Conservation (phyloP, 306 rosid species). For the Quercus suber region DNA sequence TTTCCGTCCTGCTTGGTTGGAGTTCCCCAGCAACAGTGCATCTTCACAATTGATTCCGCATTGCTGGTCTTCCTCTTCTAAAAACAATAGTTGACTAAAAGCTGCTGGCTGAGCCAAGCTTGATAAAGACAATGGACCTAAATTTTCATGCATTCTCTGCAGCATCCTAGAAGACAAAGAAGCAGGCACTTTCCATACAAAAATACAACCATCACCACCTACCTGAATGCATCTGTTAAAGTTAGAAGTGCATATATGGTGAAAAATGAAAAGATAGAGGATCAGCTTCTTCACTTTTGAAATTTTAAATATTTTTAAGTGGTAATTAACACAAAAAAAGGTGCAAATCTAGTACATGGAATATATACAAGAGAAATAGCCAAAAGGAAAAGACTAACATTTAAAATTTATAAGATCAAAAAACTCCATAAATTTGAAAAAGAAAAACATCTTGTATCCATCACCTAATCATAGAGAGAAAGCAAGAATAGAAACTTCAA, state of each 20-base stretch:
- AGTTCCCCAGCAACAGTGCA: constrained; percentile 20
- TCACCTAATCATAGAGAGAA: not conserved
- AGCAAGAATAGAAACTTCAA: not conserved
- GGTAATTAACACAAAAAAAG: not conserved
- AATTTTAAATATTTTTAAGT: not conserved
- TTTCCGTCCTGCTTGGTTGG: constrained; percentile 20
- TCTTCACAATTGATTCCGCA: constrained; percentile 21
- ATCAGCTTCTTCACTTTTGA: not conserved
- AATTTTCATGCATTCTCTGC: constrained; percentile 44
- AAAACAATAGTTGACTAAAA: constrained; percentile 25
- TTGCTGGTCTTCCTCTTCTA: constrained; percentile 33
- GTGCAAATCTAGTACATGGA: not conserved
- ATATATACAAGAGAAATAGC: not conserved
- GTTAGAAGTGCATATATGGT: constrained; percentile 1
- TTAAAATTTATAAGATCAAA: not conserved
- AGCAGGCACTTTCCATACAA: constrained; percentile 73
- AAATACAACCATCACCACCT: constrained; percentile 72
- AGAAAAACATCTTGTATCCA: not conserved
- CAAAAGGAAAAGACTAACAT: not conserved
- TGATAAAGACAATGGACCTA: constrained; percentile 41
- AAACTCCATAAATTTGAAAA: not conserved
- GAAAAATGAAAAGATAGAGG: not conserved
- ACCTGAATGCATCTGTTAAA: constrained; percentile 42
- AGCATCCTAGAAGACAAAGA: constrained; percentile 54
- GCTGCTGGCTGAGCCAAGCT: constrained; percentile 33